Evolutionary conservation across 2,329 filamentous ascomycete species (phyloP).

Genomic region (Fusarium luffae): DNA sequence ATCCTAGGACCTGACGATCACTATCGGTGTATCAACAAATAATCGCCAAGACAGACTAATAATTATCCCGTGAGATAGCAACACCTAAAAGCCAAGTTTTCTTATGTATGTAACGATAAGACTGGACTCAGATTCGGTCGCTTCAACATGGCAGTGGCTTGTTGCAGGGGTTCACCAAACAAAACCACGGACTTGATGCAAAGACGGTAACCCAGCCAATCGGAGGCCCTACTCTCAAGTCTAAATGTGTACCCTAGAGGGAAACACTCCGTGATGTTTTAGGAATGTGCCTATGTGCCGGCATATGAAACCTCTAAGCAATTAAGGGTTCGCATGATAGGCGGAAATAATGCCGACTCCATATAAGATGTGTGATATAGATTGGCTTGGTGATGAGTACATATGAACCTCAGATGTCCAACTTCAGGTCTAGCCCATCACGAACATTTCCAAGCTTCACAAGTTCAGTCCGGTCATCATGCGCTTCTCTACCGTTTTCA

Average conservation of each 20-base stretch:
- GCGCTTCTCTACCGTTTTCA: conserved; percentile 48
- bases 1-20: not conserved
- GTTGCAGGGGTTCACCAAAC: not conserved
- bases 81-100: not conserved
- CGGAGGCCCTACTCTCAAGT: not conserved
- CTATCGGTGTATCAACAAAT: not conserved
- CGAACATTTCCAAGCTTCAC: not conserved
- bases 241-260: conserved; percentile 5
- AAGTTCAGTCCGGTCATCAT: conserved; percentile 35
- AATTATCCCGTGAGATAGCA: not conserved
- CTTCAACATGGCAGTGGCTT: not conserved
- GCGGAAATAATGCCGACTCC: conserved; percentile 10
- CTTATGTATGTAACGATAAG: not conserved
- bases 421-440: not conserved
- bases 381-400: not conserved
- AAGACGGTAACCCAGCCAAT: conserved; percentile 8
- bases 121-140: not conserved
- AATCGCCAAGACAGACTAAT: not conserved
- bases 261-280: conserved; percentile 17
- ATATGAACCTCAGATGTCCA: not conserved
- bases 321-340: conserved; percentile 6
- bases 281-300: conserved; percentile 12
- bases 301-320: conserved; percentile 16
- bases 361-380: conserved; percentile 7
- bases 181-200: not conserved